Evolutionary conservation across 1,284 basidiomycete species (phyloP).

Genomic region (Wallemia mellicola): DNA sequence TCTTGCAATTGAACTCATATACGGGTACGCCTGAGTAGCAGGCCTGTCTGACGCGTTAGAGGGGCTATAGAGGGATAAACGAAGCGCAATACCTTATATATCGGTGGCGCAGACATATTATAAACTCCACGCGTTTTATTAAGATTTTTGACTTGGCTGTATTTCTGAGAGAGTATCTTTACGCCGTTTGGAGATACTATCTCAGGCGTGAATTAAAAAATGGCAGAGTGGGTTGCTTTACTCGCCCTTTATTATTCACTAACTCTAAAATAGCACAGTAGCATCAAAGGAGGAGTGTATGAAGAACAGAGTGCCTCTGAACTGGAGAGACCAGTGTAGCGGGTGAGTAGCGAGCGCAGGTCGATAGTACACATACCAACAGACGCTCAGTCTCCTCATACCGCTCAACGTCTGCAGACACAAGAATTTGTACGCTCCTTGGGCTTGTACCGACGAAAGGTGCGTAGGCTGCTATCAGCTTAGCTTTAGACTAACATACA

Average conservation of each 20-base stretch:
- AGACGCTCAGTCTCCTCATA: slow-evolving; percentile 35
- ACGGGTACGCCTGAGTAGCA: slow-evolving; percentile 18
- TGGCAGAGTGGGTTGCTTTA: not conserved
- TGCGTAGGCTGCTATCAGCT: slow-evolving; percentile 6
- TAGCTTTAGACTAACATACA: not conserved
- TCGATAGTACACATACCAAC: not conserved
- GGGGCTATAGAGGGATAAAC: not conserved
- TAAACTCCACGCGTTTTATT: not conserved
- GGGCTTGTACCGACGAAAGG: slow-evolving; percentile 54
- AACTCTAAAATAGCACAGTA: not conserved
- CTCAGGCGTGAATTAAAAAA: not conserved
- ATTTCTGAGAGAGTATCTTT: not conserved
- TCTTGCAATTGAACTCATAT: slow-evolving; percentile 31
- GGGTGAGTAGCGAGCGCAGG: not conserved
- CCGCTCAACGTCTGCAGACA: slow-evolving; percentile 54
- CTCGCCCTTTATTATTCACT: not conserved
- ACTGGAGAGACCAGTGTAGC: not conserved
- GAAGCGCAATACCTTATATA: not conserved
- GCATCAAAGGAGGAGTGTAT: not conserved
- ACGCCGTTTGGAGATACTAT: not conserved
- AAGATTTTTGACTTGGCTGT: not conserved
- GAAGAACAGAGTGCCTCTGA: not conserved
- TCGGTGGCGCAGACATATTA: not conserved
- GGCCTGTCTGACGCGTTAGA: slow-evolving; percentile 9
- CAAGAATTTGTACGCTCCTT: slow-evolving; percentile 38